Evolutionary conservation across 345 rosid genomes (phyloP), one percentile per base, ranked within the genome.

Genomic region (Syzygium jambos): DNA sequence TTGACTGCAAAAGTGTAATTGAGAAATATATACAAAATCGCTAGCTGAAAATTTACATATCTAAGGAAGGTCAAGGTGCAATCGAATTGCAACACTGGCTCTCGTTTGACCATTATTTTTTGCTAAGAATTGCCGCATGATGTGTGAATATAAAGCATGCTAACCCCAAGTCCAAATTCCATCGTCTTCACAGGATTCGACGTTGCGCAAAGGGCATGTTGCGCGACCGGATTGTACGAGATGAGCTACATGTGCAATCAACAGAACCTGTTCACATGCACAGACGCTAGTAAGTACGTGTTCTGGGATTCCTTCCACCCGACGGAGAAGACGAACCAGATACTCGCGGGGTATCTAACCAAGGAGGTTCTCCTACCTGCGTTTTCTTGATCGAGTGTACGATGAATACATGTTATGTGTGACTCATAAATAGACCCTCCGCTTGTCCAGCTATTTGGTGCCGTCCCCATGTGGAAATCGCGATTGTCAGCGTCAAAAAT

Each of bases 221-320:
- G 96, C 49, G 94, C 92, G 11, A 93, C 97, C 5, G 97, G 97
- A 82, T 65, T 88, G 89, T 92, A 87, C 85, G 95, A 95, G 92
- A 90, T 91, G 93, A 90, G 95, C 3, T 91, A 91, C 84, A 86
- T 93, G 51, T 94, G 96, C 91, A 89, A 87, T 86, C 84, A 82
- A 56, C 41, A 53, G 2, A 89, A 13, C 19, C 91, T 88, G 29
- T 90, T 90, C 73, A 93, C 95, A 5, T 95, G 96, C 90, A 4
- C 80, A 1, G 91, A 95, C 85, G 96, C 97, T 4, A 91, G 86
- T 87, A 93, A 90, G 87, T 90, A 85, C 89, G 90, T 95, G 46
- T 91, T 93, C 84, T 93, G 93, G 94, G 94, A 93, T 87, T 78
- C 93, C 78, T 87, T 92, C 89, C 93, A 92, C 54, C 94, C 94